These are phyloP conservation scores for Saccharomycopsis malanga DNA, from an alignment of 805 yeast genomes.

Conservation along the genomic window DNA sequence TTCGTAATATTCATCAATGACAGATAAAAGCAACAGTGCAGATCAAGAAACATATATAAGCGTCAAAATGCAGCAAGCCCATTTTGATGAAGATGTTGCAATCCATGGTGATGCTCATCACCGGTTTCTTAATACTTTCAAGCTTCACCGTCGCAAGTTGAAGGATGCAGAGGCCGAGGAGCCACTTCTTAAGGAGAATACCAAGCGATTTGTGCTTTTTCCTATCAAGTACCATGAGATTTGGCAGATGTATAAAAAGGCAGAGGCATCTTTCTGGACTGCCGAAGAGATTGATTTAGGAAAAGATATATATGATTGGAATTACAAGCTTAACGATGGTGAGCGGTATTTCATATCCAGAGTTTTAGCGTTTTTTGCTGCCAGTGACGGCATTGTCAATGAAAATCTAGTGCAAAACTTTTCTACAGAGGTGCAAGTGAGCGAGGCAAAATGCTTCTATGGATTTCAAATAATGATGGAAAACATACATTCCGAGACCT, in stretches of 20 bases:
- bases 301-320: constrained; percentile 92
- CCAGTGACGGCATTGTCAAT: constrained; percentile 96
- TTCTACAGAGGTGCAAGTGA: constrained; percentile 91
- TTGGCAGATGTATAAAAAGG: constrained; percentile 98
- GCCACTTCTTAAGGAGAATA: constrained; percentile 80
- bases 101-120: constrained; percentile 35
- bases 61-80: too few species aligned
- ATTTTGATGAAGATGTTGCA: too few species aligned
- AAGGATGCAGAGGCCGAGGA: constrained; percentile 77
- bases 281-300: constrained; percentile 97
- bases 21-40: too few species aligned
- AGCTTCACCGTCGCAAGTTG: constrained; percentile 61
- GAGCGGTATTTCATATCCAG: constrained; percentile 89
- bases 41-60: too few species aligned
- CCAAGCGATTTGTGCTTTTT: constrained; percentile 82
- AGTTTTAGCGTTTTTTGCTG: constrained; percentile 96
- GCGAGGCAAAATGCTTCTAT: constrained; percentile 97
- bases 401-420: constrained; percentile 96
- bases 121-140: constrained; percentile 51
- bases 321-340: constrained; percentile 74
- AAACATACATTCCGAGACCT: constrained; percentile 96
- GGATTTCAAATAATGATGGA: constrained; percentile 99
- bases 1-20: too few species aligned
- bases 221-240: constrained; percentile 96
- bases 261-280: constrained; percentile 99